Evolutionary conservation across 2,329 filamentous ascomycete genomes (phyloP), one percentile per base, ranked within the genome.

Genomic region (Arthrobotrys entomopaga): DNA sequence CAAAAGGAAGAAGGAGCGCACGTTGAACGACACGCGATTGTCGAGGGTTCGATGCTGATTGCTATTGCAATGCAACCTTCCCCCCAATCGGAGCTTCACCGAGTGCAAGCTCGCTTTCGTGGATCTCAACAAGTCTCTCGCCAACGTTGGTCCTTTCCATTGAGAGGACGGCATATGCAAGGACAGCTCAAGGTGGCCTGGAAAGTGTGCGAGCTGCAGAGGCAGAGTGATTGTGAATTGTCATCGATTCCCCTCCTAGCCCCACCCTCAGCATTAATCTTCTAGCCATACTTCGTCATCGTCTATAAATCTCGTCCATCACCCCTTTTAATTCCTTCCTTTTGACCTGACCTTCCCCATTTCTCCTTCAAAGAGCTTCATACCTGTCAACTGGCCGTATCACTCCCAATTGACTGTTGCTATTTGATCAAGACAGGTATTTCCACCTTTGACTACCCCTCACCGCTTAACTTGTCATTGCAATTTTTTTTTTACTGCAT

Each of bases 181-280:
- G 6, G 29, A 34, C 29, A 34, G 5, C 29, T 34, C 40, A 43
- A 53, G 46, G 48, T 61, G 52, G 53, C 48, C 53, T 52, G 46
- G 52, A 24, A 46, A 61, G 43, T 29, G 61, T 59, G 52, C 50
- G 50, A 57, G 56, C 61, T 73, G 69, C 69, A 63, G 67, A 46
- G 13, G 13, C 13, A 34, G 42, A 73, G 69, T 66, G 61, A 66
- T 59, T 63, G 49, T 73, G 61, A 73, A 54, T 40, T 65, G 67
- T 61, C 66, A 52, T 15, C n/a, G 46, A 53, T 43, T 42, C 59
- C 53, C 48, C 54, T 46, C 24, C 60, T 26, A 53, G 54, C 64
- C 54, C 50, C 40, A 48, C 53, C 24, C 16, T n/a, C 52, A 4
- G 22, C 60, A 40, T 22, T 26, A 60, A 46, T 13, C 13, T 15